phyloP scores from a whole-genome alignment of 352 stramenopile species.

The Phytophthora sp. region DNA sequence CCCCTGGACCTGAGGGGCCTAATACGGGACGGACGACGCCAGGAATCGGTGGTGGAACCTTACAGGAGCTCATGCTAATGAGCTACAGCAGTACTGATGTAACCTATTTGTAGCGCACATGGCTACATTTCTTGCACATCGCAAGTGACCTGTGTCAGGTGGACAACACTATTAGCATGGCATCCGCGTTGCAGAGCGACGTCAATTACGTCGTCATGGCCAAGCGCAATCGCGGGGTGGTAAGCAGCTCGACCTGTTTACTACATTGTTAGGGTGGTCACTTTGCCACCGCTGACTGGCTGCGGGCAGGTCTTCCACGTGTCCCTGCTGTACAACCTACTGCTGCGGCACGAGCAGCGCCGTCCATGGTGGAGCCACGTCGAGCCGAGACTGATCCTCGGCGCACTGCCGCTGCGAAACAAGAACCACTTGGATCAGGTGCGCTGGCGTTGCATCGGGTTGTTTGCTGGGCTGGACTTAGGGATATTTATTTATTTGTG shows the following conservation, averaged over 20 bases:
- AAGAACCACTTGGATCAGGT: conserved; percentile 60
- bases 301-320: conserved; percentile 66
- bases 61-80: conserved; percentile 8
- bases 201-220: background rate
- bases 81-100: background rate
- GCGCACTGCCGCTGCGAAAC: conserved; percentile 65
- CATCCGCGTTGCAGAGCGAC: background rate
- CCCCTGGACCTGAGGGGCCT: background rate
- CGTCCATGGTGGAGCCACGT: conserved; percentile 82
- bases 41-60: background rate
- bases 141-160: background rate
- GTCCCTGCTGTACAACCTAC: conserved; percentile 83
- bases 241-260: too few relatives aligned
- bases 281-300: conserved; percentile 1
- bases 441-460: background rate
- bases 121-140: background rate
- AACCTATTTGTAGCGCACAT: conserved; percentile 10
- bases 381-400: conserved; percentile 67
- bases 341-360: conserved; percentile 44
- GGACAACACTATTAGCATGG: background rate
- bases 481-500: too few relatives aligned
- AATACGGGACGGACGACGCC: conserved; percentile 6
- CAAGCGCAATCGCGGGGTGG: conserved; percentile 40
- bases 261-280: too few relatives aligned
- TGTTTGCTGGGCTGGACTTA: background rate